These are phyloP conservation scores for Sporodiniella umbellata DNA, from an alignment of 371 early-diverging fungal genomes.

Conservation along the genomic window DNA sequence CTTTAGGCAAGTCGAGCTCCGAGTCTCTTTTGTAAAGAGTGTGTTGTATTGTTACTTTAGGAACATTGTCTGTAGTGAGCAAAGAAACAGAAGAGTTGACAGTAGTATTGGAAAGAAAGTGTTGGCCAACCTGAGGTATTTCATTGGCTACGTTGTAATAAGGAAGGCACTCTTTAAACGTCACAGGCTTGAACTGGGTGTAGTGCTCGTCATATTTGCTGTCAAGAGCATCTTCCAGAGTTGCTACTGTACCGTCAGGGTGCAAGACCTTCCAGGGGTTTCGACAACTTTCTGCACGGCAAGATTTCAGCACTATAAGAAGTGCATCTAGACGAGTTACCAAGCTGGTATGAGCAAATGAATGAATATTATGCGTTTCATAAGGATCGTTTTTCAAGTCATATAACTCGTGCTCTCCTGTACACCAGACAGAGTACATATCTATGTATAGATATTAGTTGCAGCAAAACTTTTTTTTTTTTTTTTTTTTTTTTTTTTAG, in stretches of 20 bases:
- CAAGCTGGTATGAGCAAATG: constrained; percentile 14
- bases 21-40: background rate
- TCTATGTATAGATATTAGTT: too few species aligned
- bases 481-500: background rate
- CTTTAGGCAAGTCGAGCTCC: constrained; percentile 4
- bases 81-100: background rate
- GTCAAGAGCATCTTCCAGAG: constrained; percentile 30
- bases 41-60: background rate
- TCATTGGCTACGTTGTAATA: constrained; percentile 28
- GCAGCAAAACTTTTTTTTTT: too few species aligned
- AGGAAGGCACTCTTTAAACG: constrained; percentile 27
- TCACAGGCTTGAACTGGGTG: constrained; percentile 23
- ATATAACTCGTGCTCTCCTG: constrained; percentile 62
- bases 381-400: constrained; percentile 58
- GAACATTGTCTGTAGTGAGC: constrained; percentile 1
- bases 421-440: constrained; percentile 62
- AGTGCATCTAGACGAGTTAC: constrained; percentile 59
- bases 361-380: constrained; percentile 50
- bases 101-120: constrained; percentile 8
- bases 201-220: constrained; percentile 35
- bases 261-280: constrained; percentile 60
- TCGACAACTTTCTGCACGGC: constrained; percentile 55
- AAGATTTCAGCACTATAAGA: constrained; percentile 49
- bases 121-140: constrained; percentile 17
- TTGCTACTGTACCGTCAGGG: constrained; percentile 27